phyloP scores from a whole-genome alignment of 257 asterid species.

The Avicennia marina region DNA sequence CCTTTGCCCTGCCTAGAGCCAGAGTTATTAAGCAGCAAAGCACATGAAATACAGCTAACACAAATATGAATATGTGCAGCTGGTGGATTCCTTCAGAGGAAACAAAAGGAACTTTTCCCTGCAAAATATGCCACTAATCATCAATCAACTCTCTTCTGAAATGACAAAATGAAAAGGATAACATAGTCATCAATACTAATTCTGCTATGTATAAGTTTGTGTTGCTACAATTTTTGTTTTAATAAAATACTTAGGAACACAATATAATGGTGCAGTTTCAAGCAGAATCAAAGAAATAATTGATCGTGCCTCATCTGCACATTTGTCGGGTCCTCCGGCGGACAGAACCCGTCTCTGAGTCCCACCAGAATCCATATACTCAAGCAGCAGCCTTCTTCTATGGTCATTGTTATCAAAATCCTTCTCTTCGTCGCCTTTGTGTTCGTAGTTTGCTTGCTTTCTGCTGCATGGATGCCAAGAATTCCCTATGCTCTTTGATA shows the following conservation, averaged over 20 bases:
- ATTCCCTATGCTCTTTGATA: conserved; percentile 32
- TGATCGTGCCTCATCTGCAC: conserved; percentile 38
- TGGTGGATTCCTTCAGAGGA: conserved; percentile 56
- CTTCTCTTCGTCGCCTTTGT: neutral
- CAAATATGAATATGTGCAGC: conserved; percentile 60
- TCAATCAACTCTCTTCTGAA: neutral
- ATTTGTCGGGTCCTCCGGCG: conserved; percentile 39
- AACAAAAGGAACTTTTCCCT: conserved; percentile 56
- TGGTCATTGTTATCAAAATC: conserved; percentile 11
- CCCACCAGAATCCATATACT: conserved; percentile 7
- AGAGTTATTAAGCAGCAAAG: conserved; percentile 39
- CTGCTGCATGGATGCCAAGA: conserved; percentile 63
- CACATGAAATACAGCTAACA: conserved; percentile 51
- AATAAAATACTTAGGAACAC: neutral
- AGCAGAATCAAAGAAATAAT: neutral
- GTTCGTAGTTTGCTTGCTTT: conserved; percentile 14
- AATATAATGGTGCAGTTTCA: neutral
- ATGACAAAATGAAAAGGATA: neutral
- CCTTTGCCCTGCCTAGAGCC: conserved; percentile 54
- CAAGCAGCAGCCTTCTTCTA: conserved; percentile 28
- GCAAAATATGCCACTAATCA: conserved; percentile 9
- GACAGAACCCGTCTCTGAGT: conserved; percentile 39
- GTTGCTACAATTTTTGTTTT: neutral
- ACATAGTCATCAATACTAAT: neutral
- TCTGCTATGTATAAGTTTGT: neutral